These are phyloP conservation scores for Crithidia mellificae DNA, from an alignment of 208 protist species.

Conservation along the genomic window DNA sequence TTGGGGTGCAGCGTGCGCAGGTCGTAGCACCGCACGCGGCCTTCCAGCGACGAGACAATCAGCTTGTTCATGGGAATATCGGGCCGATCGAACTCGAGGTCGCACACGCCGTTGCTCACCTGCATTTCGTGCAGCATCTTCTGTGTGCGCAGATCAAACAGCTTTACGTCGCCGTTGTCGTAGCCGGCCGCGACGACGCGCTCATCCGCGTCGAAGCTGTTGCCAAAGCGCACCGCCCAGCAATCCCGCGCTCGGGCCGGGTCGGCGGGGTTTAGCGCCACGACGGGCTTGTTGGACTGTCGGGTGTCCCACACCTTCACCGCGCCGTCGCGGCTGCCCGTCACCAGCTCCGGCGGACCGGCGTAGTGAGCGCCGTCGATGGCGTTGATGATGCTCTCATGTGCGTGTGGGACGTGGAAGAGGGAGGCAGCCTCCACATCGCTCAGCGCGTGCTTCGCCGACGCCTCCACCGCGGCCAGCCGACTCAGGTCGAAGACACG, in stretches of 20 bases:
- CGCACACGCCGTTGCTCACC: slow-evolving; percentile 91
- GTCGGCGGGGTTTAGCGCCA: slow-evolving; percentile 78
- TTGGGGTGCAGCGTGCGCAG: slow-evolving; percentile 84
- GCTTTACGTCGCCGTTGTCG: slow-evolving; percentile 96
- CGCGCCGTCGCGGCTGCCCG: slow-evolving; percentile 85
- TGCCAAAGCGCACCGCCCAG: slow-evolving; percentile 94
- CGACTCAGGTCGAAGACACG: slow-evolving; percentile 80
- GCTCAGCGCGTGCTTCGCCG: slow-evolving; percentile 25
- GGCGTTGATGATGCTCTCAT: slow-evolving; percentile 92
- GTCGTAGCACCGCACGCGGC: slow-evolving; percentile 87
- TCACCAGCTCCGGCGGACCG: slow-evolving; percentile 90
- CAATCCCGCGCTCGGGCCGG: slow-evolving; percentile 78
- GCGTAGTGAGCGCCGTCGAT: slow-evolving; percentile 90
- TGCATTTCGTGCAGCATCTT: slow-evolving; percentile 93
- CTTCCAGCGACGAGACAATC: slow-evolving; percentile 85
- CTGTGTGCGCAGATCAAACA: slow-evolving; percentile 93
- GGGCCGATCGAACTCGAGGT: slow-evolving; percentile 90
- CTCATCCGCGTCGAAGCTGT: slow-evolving; percentile 87
- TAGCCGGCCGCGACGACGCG: slow-evolving; percentile 92
- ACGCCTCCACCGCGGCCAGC: slow-evolving; percentile 17
- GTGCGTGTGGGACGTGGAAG: slow-evolving; percentile 79
- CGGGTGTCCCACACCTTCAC: slow-evolving; percentile 94
- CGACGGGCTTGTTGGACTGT: slow-evolving; percentile 82
- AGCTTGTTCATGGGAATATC: slow-evolving; percentile 96
- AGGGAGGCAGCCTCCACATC: slow-evolving; percentile 37